Evolutionary conservation across 2,329 filamentous ascomycete species (phyloP).

Genomic region (Colletotrichum endophyticum): DNA sequence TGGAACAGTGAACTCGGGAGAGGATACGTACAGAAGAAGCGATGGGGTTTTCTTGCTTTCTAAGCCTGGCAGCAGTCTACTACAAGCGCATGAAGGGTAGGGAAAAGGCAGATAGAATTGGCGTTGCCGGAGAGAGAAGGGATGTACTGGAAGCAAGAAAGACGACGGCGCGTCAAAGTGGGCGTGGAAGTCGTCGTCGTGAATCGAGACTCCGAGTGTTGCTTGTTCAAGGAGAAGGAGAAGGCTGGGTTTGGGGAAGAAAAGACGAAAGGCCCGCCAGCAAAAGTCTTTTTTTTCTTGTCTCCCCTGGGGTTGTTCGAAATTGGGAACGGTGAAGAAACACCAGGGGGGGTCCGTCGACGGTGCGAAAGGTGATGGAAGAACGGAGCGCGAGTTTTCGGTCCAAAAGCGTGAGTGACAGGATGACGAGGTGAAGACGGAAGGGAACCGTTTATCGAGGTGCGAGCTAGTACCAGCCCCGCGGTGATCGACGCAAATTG

Average conservation of each 20-base stretch:
- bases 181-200: not conserved
- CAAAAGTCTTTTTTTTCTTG: conserved; percentile 11
- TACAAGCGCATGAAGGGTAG: conserved; percentile 14
- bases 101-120: not conserved
- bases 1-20: not conserved
- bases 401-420: not conserved
- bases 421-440: not conserved
- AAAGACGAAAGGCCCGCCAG: conserved; percentile 3
- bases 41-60: not conserved
- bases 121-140: not conserved
- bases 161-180: not conserved
- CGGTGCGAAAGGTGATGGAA: not conserved
- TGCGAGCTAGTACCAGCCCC: conserved; percentile 4
- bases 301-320: not conserved
- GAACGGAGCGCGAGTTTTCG: not conserved
- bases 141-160: not conserved
- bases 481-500: conserved; percentile 16
- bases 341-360: not conserved
- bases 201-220: not conserved
- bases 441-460: not conserved
- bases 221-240: conserved; percentile 2
- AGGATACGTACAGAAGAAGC: conserved; percentile 17
- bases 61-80: conserved; percentile 1
- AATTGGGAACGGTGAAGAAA: conserved; percentile 17
- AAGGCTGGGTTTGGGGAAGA: not conserved